Evolutionary conservation across 78 protist species (phyloP).

Genomic region (Acrasis kona): DNA sequence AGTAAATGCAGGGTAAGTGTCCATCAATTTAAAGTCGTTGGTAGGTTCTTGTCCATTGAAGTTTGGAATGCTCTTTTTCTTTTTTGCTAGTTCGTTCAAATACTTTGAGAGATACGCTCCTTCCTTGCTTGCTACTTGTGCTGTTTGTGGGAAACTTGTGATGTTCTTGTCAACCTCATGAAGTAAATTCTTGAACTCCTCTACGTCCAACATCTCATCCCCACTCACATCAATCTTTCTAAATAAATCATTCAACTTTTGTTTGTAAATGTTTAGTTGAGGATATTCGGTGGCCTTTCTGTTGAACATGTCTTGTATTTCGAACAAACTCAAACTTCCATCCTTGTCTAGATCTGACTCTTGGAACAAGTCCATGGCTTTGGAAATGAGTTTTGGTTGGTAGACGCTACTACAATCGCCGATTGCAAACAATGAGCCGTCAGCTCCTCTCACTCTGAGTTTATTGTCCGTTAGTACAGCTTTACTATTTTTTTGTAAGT

Average conservation of each 20-base stretch:
- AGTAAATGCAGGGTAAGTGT: too few species aligned
- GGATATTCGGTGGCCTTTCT: constrained; percentile 53
- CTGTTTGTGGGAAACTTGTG: constrained; percentile 48
- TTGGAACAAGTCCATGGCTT: neutral
- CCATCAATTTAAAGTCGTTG: too few species aligned
- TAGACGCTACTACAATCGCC: neutral
- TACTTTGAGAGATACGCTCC: constrained; percentile 39
- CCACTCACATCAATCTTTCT: neutral
- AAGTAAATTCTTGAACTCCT: neutral
- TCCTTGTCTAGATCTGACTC: neutral
- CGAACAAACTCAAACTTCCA: neutral
- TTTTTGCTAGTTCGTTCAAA: neutral
- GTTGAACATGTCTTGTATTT: constrained; percentile 27
- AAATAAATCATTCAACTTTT: neutral
- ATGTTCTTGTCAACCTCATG: constrained; percentile 9
- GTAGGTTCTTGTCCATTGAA: too few species aligned
- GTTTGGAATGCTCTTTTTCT: too few species aligned
- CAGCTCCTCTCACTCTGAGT: neutral
- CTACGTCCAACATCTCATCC: neutral
- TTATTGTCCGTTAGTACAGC: neutral
- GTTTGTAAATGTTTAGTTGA: neutral
- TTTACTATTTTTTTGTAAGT: neutral
- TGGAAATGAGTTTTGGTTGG: neutral
- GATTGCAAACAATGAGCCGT: neutral
- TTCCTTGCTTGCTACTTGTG: constrained; percentile 52